phyloP scores from a whole-genome alignment of 176 grass and related monocot species.

The Oryza glumipatula region DNA sequence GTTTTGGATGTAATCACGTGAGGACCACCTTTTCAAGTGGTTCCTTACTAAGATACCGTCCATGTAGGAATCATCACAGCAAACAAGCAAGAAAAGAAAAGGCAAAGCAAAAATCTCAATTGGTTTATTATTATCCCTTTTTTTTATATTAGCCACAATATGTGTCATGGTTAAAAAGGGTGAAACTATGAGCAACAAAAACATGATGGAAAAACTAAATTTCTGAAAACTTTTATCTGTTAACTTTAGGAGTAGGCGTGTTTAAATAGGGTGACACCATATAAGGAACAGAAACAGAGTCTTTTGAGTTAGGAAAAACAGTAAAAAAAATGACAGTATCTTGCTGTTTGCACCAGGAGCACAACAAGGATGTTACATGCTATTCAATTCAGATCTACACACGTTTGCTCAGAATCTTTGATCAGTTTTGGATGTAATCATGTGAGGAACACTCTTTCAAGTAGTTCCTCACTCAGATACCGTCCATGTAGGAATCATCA shows the following conservation, averaged over 20 bases:
- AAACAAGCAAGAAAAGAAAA: neutral
- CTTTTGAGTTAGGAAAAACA: neutral
- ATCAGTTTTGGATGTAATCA: slow-evolving; percentile 18
- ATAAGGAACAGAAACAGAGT: neutral
- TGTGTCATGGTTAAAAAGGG: neutral
- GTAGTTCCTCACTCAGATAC: slow-evolving; percentile 9
- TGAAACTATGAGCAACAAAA: neutral
- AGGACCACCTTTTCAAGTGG: neutral
- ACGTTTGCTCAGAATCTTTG: slow-evolving; percentile 12
- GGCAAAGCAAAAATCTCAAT: neutral
- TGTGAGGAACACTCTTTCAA: neutral
- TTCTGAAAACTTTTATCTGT: too few species aligned
- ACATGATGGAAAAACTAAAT: neutral
- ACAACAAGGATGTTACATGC: neutral
- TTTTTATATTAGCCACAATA: neutral
- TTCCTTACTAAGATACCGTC: slow-evolving; percentile 28
- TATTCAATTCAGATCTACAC: neutral
- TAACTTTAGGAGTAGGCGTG: too few species aligned
- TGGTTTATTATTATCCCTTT: neutral
- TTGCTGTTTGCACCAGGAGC: neutral
- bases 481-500: slow-evolving; percentile 14
- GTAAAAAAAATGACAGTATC: neutral
- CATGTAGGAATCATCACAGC: slow-evolving; percentile 25
- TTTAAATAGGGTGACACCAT: neutral
- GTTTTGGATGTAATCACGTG: slow-evolving; percentile 25